These are phyloP conservation scores for Penicillium angulare DNA, from an alignment of 495 filamentous ascomycete genomes.

Conservation along the genomic window DNA sequence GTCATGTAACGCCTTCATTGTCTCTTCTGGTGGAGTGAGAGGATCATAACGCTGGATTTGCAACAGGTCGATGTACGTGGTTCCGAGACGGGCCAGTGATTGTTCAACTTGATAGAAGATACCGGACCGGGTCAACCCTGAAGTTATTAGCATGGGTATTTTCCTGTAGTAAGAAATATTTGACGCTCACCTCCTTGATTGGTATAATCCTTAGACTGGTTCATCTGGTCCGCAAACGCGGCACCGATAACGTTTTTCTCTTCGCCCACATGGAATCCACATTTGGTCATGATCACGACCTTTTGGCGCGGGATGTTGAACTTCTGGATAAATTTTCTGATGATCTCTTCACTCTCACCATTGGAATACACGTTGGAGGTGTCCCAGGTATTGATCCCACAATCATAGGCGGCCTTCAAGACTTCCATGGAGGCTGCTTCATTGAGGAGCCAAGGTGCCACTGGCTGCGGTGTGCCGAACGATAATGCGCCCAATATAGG, in stretches of 20 bases:
- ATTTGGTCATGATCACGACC: constrained; percentile 70
- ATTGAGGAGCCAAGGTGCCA: constrained; percentile 54
- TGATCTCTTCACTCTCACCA: constrained; percentile 61
- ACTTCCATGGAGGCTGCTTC: constrained; percentile 60
- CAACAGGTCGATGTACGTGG: constrained; percentile 62
- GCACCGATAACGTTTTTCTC: neutral
- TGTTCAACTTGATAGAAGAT: constrained; percentile 64
- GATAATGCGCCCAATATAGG: constrained; percentile 64
- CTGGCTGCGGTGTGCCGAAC: constrained; percentile 52
- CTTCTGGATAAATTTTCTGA: constrained; percentile 66
- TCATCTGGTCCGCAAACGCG: neutral
- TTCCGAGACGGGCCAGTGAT: constrained; percentile 55
- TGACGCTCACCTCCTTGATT: constrained; percentile 28
- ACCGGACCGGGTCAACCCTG: constrained; percentile 50
- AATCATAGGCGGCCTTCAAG: constrained; percentile 62
- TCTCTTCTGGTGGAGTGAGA: constrained; percentile 60
- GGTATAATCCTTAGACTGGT: constrained; percentile 31
- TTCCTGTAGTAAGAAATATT: neutral
- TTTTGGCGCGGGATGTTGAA: constrained; percentile 68
- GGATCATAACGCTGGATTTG: constrained; percentile 62
- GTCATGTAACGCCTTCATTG: constrained; percentile 72
- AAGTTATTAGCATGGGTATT: neutral
- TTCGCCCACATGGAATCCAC: constrained; percentile 14
- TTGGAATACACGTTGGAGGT: constrained; percentile 60
- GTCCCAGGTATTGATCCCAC: constrained; percentile 53